These are phyloP conservation scores for Pholiota adiposa DNA, from an alignment of 1,284 basidiomycete species.

Conservation along the genomic window DNA sequence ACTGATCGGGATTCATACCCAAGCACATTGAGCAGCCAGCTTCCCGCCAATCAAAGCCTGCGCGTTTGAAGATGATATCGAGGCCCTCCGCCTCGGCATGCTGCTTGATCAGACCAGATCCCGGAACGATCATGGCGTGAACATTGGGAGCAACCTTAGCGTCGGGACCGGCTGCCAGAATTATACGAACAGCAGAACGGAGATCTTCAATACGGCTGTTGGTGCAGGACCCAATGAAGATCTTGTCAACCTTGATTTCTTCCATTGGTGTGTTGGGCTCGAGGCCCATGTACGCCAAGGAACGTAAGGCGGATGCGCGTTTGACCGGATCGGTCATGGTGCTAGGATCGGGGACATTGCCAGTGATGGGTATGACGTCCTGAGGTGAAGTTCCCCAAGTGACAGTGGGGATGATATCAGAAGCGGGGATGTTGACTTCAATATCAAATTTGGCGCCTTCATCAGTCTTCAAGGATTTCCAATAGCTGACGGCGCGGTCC, in stretches of 20 bases:
- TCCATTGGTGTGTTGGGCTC: constrained; percentile 84
- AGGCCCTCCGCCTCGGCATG: constrained; percentile 95
- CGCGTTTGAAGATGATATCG: constrained; percentile 89
- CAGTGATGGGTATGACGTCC: constrained; percentile 89
- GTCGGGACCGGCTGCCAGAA: constrained; percentile 75
- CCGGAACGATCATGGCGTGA: constrained; percentile 94
- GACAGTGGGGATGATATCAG: constrained; percentile 92
- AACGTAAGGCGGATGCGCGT: constrained; percentile 78
- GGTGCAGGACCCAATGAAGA: constrained; percentile 97
- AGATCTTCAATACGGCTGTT: constrained; percentile 97
- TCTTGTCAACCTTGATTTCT: constrained; percentile 88
- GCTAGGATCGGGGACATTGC: constrained; percentile 82
- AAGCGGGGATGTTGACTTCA: constrained; percentile 84
- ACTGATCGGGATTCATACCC: constrained; percentile 97
- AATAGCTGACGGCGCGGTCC: constrained; percentile 89
- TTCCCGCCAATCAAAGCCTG: constrained; percentile 97
- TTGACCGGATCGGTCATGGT: constrained; percentile 69
- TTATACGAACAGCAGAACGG: constrained; percentile 85
- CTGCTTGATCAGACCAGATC: constrained; percentile 93
- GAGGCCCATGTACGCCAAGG: constrained; percentile 93
- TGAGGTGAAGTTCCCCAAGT: constrained; percentile 98
- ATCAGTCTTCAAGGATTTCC: constrained; percentile 86
- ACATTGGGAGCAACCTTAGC: constrained; percentile 83
- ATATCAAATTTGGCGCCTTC: constrained; percentile 90
- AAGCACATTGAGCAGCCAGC: constrained; percentile 98